Conservation (phyloP, 2,329 filamentous ascomycete species). For the Colletotrichum godetiae region DNA sequence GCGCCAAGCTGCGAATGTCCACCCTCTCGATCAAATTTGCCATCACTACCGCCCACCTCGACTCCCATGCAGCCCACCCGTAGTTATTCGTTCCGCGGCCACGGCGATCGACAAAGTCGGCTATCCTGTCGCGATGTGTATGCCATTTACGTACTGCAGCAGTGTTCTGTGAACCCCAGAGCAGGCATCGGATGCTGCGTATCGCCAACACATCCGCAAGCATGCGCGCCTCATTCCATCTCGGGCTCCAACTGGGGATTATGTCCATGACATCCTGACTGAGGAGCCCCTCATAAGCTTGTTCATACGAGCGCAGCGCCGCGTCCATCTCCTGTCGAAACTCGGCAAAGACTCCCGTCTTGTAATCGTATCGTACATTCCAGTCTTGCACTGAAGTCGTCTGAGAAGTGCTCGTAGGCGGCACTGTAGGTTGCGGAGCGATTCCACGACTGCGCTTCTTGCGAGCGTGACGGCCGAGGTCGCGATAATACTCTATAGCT, state of each 20-base stretch:
- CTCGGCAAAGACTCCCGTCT: constrained; percentile 89
- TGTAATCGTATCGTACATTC: constrained; percentile 96
- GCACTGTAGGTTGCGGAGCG: constrained; percentile 83
- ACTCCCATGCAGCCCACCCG: constrained; percentile 94
- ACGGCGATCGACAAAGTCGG: constrained; percentile 82
- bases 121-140: constrained; percentile 78
- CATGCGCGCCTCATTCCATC: constrained; percentile 93
- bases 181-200: constrained; percentile 82
- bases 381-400: constrained; percentile 87
- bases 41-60: constrained; percentile 75
- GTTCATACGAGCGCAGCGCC: constrained; percentile 86
- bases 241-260: constrained; percentile 88
- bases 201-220: constrained; percentile 85
- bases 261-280: constrained; percentile 87
- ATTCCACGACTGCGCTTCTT: constrained; percentile 86
- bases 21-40: constrained; percentile 68
- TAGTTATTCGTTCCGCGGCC: constrained; percentile 91
- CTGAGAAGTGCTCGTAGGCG: constrained; percentile 88
- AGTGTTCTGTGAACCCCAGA: constrained; percentile 85
- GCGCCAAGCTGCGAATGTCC: constrained; percentile 61
- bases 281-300: constrained; percentile 86
- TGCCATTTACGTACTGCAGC: constrained; percentile 85
- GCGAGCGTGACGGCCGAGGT: constrained; percentile 90
- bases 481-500: constrained; percentile 90
- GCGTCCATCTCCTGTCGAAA: constrained; percentile 94